Base-by-base conservation (phyloP, 2,329 filamentous ascomycete genomes). In the Shiraia sp. region DNA sequence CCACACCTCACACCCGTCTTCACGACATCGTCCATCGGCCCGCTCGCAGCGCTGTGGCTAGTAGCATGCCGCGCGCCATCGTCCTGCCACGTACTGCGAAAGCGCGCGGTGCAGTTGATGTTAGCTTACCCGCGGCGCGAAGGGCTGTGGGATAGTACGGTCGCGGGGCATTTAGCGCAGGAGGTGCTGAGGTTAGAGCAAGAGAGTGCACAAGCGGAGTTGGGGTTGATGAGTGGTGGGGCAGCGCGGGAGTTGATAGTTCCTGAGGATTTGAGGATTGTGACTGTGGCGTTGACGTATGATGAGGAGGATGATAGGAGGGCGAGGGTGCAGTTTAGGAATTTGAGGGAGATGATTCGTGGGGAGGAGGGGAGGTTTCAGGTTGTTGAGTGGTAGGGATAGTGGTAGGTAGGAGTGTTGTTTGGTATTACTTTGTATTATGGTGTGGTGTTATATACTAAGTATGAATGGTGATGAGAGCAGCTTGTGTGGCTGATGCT, bases 101-200 rank as follows among this genome's bases (percentile, higher is more conserved):
- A 53, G 3, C 52, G 48, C 25, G 61, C 64, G 5, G 49, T 65
- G 7, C 44, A 41, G 1, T 36, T 66, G 15, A 53, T 67, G 44
- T 30, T 63, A 3, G 45, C 53, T 13, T 56, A 59, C 34, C 62
- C 65, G 2, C 40, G 64, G 6, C 51, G 81, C 77, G 14, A 66
- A 59, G 14, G 78, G 69, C 2, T 87, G 82, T 61, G 72, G 68
- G 30, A 75, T 80, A 57, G 84, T 79, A 1, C 87, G 75, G 59
- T 88, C 79, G 85, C 81, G 81, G 67, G 63, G 0, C 43, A 53
- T 15, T 52, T 68, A 17, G 65, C 61, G 2, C 49, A 44, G 34
- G 55, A 59, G 34, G 45, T 50, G 5, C 47, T 65, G 43, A 42
- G 29, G 15, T 23, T 67, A 13, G 65, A 68, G 35, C 58, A 68